Conservation (phyloP, 441 rosid genomes). For the Populus trichocarpa region DNA sequence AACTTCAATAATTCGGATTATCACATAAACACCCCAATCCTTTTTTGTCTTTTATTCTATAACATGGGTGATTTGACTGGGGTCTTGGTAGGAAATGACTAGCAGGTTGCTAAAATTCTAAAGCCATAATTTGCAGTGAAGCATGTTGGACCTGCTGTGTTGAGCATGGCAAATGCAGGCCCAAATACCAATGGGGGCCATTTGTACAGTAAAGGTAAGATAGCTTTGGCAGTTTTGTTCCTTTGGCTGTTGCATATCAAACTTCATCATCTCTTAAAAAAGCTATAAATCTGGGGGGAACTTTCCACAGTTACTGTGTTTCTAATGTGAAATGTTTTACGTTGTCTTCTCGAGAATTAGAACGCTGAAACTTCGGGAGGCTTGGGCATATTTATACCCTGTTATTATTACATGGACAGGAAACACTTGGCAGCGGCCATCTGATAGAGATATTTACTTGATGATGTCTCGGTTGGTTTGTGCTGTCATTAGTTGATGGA, state of each 20-base stretch:
- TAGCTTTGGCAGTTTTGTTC: constrained; percentile 7
- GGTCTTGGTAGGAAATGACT: not conserved
- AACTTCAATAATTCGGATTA: not conserved
- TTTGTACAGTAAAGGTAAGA: constrained; percentile 89
- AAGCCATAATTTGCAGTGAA: constrained; percentile 48
- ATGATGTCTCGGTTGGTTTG: not conserved
- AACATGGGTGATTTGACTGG: constrained; percentile 6
- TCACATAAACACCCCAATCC: not conserved
- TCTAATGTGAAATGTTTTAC: not conserved
- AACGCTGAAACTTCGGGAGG: too few relatives aligned
- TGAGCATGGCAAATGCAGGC: constrained; percentile 98
- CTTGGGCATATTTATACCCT: too few relatives aligned
- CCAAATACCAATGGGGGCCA: constrained; percentile 97
- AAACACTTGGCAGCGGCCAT: too few relatives aligned
- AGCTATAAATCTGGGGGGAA: not conserved
- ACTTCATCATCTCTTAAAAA: not conserved
- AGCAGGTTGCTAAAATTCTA: constrained; percentile 2
- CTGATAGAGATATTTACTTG: not conserved
- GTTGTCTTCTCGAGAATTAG: not conserved
- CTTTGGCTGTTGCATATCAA: constrained; percentile 3
- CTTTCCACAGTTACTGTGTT: not conserved
- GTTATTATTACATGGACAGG: too few relatives aligned
- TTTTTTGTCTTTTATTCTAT: not conserved
- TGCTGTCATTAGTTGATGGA: not conserved
- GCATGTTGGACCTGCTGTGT: constrained; percentile 85